Evolutionary conservation across 1,284 basidiomycete species (phyloP).

Genomic region (Rhodotorula mucilaginosa): DNA sequence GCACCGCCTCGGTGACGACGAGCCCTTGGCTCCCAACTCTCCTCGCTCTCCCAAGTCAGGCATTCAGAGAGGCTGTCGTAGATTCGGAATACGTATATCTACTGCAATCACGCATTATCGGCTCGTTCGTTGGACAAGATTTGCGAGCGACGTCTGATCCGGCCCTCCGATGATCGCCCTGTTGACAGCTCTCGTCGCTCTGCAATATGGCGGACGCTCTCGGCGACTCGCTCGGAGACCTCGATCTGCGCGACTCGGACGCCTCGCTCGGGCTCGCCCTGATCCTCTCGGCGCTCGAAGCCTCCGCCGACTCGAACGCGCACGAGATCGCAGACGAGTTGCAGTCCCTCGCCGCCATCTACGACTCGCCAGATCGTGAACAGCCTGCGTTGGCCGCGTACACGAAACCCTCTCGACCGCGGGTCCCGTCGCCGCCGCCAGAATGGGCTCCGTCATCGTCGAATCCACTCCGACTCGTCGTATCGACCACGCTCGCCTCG

Average conservation of each 20-base stretch:
- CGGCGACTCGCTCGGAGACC: not conserved
- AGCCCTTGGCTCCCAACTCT: no score
- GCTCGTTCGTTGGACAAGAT: no score
- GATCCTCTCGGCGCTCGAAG: conserved; percentile 19
- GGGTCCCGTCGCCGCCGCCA: conserved; percentile 4
- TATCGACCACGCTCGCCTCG: conserved; percentile 16
- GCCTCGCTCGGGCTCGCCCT: conserved; percentile 20
- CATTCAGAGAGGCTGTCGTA: no score
- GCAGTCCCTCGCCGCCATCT: conserved; percentile 29
- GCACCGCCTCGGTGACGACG: no score
- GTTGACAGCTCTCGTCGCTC: not conserved
- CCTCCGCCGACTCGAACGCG: not conserved
- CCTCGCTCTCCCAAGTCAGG: no score
- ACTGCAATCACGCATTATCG: no score
- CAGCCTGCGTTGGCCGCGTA: conserved; percentile 1
- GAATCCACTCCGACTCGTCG: conserved; percentile 25
- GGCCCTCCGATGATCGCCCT: no score
- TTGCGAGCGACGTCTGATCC: no score
- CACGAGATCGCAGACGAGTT: conserved; percentile 31
- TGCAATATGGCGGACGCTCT: not conserved
- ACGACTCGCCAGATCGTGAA: conserved; percentile 1
- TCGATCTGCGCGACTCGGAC: conserved; percentile 6
- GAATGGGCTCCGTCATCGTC: conserved; percentile 6
- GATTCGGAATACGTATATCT: no score
- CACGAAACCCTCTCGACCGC: conserved; percentile 1